Evolutionary conservation across 2,329 filamentous ascomycete genomes (phyloP).

Genomic region (Elsinoe perseae): DNA sequence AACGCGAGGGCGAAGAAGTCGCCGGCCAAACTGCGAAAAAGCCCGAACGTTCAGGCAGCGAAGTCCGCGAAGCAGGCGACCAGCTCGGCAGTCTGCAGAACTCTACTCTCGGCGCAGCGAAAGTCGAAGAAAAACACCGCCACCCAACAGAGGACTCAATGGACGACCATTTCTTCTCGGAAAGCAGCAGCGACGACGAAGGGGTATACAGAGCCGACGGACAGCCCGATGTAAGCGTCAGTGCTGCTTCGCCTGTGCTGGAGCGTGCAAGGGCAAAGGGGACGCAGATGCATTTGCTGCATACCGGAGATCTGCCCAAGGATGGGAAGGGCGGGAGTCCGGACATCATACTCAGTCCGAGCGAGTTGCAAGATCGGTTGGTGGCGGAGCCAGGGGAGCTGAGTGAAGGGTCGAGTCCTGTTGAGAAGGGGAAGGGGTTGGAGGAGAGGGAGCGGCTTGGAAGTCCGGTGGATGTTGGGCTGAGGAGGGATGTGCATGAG

Average conservation of each 20-base stretch:
- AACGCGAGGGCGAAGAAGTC: slow-evolving; percentile 57
- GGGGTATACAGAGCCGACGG: slow-evolving; percentile 18
- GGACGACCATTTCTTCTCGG: slow-evolving; percentile 36
- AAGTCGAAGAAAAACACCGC: slow-evolving; percentile 23
- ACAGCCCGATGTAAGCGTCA: slow-evolving; percentile 22
- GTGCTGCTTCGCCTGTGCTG: slow-evolving; percentile 22
- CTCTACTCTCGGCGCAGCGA: slow-evolving; percentile 22
- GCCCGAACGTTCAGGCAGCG: slow-evolving; percentile 39
- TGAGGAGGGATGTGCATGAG: slow-evolving; percentile 30
- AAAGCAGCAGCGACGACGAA: slow-evolving; percentile 40
- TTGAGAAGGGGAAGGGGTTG: slow-evolving; percentile 22
- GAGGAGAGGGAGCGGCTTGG: slow-evolving; percentile 20
- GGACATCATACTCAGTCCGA: slow-evolving; percentile 24
- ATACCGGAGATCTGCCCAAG: slow-evolving; percentile 4
- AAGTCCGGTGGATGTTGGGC: slow-evolving; percentile 23
- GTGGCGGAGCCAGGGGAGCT: slow-evolving; percentile 16
- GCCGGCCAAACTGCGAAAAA: slow-evolving; percentile 38
- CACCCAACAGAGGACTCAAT: slow-evolving; percentile 36
- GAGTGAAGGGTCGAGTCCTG: slow-evolving; percentile 16
- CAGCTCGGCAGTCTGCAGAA: slow-evolving; percentile 33
- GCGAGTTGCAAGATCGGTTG: slow-evolving; percentile 16
- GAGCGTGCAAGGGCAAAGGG: neutral
- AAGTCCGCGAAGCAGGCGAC: slow-evolving; percentile 40
- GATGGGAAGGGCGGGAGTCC: neutral
- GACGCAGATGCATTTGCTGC: slow-evolving; percentile 17